Conservation (phyloP, 305 asterid genomes). For the Fraxinus ornus region DNA sequence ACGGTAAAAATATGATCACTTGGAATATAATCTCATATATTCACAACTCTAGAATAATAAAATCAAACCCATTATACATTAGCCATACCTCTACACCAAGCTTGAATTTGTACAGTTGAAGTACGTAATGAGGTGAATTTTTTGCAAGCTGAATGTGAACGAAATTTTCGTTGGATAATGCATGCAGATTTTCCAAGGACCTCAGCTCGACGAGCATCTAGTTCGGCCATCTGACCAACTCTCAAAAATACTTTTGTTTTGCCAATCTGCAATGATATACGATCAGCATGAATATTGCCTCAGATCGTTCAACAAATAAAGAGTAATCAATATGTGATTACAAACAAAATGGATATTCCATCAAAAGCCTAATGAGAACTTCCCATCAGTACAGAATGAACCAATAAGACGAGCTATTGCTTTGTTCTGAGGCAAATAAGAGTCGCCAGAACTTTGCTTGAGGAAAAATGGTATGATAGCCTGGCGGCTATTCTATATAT, state of each 20-base stretch:
- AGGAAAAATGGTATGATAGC: neutral
- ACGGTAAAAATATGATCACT: slow-evolving; percentile 10
- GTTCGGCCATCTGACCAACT: slow-evolving; percentile 95
- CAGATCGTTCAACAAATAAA: slow-evolving; percentile 3
- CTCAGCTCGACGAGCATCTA: slow-evolving; percentile 61
- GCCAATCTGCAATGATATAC: slow-evolving; percentile 63
- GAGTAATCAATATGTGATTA: slow-evolving; percentile 1
- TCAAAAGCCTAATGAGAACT: slow-evolving; percentile 15
- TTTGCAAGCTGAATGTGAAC: slow-evolving; percentile 52
- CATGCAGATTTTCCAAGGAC: slow-evolving; percentile 76
- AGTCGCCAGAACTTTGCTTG: slow-evolving; percentile 1
- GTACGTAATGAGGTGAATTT: slow-evolving; percentile 43
- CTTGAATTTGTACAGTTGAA: slow-evolving; percentile 61
- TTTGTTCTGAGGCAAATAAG: slow-evolving; percentile 4
- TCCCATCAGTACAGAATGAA: slow-evolving; percentile 4
- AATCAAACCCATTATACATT: slow-evolving; percentile 7
- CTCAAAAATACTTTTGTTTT: slow-evolving; percentile 89
- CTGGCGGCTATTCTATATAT: neutral
- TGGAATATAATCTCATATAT: slow-evolving; percentile 4
- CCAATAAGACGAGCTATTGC: neutral
- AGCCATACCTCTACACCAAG: slow-evolving; percentile 74
- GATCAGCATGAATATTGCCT: slow-evolving; percentile 11
- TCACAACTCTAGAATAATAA: slow-evolving; percentile 2
- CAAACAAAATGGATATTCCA: neutral
- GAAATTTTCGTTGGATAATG: slow-evolving; percentile 62